A percentile compares a stretch with the other conserved stretches of the same genome.
These are phyloP conservation scores for Lipomyces sp. DNA, from an alignment of 805 yeast species.

Conservation along the genomic window DNA sequence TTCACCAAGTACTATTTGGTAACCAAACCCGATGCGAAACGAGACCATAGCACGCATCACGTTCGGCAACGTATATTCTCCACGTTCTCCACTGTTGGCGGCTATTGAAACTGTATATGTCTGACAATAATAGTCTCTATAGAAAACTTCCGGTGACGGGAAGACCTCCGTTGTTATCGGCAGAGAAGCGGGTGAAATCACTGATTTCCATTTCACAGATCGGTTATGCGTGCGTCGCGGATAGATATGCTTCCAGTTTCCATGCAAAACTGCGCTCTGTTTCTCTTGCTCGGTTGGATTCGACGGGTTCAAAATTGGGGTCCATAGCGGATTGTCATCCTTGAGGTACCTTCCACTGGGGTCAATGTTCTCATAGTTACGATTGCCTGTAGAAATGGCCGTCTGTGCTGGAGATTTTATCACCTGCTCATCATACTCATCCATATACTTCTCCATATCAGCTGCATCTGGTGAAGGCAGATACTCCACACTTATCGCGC, in stretches of 20 bases:
- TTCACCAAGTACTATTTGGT: conserved; percentile 83
- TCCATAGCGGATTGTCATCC: conserved; percentile 55
- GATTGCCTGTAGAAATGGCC: conserved; percentile 13
- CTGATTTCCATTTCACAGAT: conserved; percentile 86
- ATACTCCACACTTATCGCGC: conserved; percentile 67
- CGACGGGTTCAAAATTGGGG: conserved; percentile 77
- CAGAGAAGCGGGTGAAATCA: conserved; percentile 89
- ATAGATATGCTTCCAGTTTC: conserved; percentile 90
- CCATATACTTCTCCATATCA: conserved; percentile 64
- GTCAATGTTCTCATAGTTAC: conserved; percentile 17
- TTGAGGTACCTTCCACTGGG: conserved; percentile 22
- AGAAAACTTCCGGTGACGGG: conserved; percentile 71
- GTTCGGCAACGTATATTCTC: conserved; percentile 58
- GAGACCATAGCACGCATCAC: conserved; percentile 87
- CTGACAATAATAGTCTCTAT: conserved; percentile 74
- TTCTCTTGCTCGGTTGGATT: conserved; percentile 61
- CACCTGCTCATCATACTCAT: conserved; percentile 59
- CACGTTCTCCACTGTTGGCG: conserved; percentile 51
- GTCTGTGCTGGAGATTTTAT: conserved; percentile 12
- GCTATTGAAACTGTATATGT: conserved; percentile 79
- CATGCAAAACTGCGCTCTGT: conserved; percentile 63
- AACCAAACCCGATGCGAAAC: conserved; percentile 80
- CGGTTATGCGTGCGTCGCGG: conserved; percentile 63
- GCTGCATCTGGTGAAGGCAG: conserved; percentile 48
- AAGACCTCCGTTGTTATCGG: conserved; percentile 82